Conservation (phyloP, 805 yeast species). For the Ogataea nitratoaversa region DNA sequence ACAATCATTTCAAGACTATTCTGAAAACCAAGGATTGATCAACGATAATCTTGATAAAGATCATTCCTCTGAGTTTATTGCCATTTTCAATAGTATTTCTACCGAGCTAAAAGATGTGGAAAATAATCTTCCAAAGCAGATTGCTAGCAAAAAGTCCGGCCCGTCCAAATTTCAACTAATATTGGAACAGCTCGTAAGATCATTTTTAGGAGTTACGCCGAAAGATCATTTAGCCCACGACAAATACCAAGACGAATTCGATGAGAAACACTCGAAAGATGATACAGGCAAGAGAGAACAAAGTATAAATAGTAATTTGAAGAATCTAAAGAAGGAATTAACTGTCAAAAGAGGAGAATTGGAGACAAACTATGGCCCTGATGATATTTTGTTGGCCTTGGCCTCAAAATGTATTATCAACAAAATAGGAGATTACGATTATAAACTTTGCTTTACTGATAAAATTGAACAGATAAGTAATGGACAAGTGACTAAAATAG, state of each 20-base stretch:
- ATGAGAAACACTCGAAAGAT: not conserved
- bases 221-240: not conserved
- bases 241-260: not conserved
- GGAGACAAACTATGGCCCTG: slow-evolving; percentile 47
- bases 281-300: too few species aligned
- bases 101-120: slow-evolving; percentile 6
- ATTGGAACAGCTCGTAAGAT: slow-evolving; percentile 11
- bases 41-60: slow-evolving; percentile 1
- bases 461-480: slow-evolving; percentile 50
- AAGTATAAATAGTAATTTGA: slow-evolving; percentile 19
- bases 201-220: slow-evolving; percentile 21
- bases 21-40: slow-evolving; percentile 33
- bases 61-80: slow-evolving; percentile 1
- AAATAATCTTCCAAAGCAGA: not conserved
- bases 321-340: slow-evolving; percentile 15
- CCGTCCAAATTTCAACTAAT: not conserved
- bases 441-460: slow-evolving; percentile 56
- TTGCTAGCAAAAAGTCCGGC: not conserved
- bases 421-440: slow-evolving; percentile 66
- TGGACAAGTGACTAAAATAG: slow-evolving; percentile 48
- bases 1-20: slow-evolving; percentile 45
- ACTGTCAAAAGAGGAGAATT: slow-evolving; percentile 8
- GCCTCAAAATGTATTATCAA: slow-evolving; percentile 38
- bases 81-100: slow-evolving; percentile 4
- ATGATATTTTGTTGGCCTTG: slow-evolving; percentile 60